phyloP scores from a whole-genome alignment of 345 rosid species.

The Noccaea caerulescens region DNA sequence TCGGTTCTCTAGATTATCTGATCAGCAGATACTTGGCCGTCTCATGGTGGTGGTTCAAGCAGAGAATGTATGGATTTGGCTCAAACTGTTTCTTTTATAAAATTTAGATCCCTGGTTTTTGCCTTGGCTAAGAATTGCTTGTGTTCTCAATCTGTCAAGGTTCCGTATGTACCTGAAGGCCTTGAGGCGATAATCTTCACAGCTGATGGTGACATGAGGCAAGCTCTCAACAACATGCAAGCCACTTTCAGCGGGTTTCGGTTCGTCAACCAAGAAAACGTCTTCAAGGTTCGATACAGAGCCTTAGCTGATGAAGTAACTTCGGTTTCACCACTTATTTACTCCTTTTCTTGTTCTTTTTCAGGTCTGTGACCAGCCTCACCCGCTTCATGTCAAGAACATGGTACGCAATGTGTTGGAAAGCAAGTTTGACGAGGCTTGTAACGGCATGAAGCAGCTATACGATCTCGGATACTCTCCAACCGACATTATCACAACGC shows the following conservation, averaged over 20 bases:
- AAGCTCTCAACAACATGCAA: slow-evolving; percentile 94
- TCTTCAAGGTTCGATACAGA: slow-evolving; percentile 73
- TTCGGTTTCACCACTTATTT: neutral
- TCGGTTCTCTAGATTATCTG: slow-evolving; percentile 92
- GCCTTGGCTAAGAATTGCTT: neutral
- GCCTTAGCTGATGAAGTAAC: slow-evolving; percentile 18
- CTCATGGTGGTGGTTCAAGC: slow-evolving; percentile 86
- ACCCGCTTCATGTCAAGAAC: slow-evolving; percentile 92
- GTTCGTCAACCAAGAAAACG: slow-evolving; percentile 91
- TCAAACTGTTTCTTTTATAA: neutral
- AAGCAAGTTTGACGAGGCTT: slow-evolving; percentile 88
- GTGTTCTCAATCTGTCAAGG: slow-evolving; percentile 56
- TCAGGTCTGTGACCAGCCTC: slow-evolving; percentile 98
- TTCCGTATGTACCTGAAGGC: slow-evolving; percentile 91
- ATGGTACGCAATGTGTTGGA: slow-evolving; percentile 80
- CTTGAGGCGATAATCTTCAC: slow-evolving; percentile 98
- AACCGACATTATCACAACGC: slow-evolving; percentile 93
- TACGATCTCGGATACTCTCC: slow-evolving; percentile 95
- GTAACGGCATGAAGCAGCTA: slow-evolving; percentile 84
- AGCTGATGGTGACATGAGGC: slow-evolving; percentile 99
- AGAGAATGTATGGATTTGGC: slow-evolving; percentile 62
- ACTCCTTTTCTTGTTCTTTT: neutral
- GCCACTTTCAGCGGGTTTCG: slow-evolving; percentile 93
- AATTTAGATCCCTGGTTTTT: neutral
- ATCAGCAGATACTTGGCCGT: slow-evolving; percentile 89